Evolutionary conservation across 306 rosid genomes (phyloP).

Genomic region (Castanea crenata): DNA sequence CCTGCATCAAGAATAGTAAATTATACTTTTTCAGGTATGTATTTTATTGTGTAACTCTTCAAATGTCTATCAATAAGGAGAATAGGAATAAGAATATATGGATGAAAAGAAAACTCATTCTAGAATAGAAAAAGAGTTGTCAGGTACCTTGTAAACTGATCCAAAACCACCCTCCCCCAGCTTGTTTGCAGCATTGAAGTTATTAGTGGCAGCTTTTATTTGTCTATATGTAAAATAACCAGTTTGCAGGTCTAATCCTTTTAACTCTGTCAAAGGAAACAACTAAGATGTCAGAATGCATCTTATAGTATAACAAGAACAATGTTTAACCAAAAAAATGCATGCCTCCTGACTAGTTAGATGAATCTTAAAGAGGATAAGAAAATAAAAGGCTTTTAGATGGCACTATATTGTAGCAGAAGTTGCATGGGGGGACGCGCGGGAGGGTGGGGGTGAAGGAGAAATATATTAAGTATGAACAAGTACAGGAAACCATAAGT

Average conservation of each 20-base stretch:
- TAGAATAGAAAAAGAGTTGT: not conserved
- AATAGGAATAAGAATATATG: not conserved
- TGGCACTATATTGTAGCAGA: not conserved
- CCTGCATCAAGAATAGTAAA: slow-evolving; percentile 22
- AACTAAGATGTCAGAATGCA: not conserved
- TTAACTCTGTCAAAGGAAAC: not conserved
- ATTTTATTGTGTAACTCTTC: not conserved
- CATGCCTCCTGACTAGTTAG: not conserved
- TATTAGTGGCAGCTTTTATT: slow-evolving; percentile 50
- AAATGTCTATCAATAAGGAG: not conserved
- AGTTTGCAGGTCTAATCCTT: slow-evolving; percentile 17
- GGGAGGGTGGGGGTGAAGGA: too few relatives aligned
- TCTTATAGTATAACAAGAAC: not conserved
- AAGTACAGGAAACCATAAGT: not conserved
- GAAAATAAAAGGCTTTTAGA: not conserved
- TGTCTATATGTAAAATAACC: slow-evolving; percentile 12
- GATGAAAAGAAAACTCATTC: not conserved
- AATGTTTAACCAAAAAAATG: not conserved
- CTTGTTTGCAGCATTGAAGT: slow-evolving; percentile 48
- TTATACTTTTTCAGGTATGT: not conserved
- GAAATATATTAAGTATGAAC: too few relatives aligned
- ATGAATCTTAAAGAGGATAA: not conserved
- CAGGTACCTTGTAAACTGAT: slow-evolving; percentile 59
- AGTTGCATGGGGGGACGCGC: too few relatives aligned
- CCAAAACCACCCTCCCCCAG: slow-evolving; percentile 90